A percentile compares a stretch with the other conserved stretches of the same genome.
Evolutionary conservation across 441 rosid species (phyloP).

Genomic region (Arabidopsis hybrid): DNA sequence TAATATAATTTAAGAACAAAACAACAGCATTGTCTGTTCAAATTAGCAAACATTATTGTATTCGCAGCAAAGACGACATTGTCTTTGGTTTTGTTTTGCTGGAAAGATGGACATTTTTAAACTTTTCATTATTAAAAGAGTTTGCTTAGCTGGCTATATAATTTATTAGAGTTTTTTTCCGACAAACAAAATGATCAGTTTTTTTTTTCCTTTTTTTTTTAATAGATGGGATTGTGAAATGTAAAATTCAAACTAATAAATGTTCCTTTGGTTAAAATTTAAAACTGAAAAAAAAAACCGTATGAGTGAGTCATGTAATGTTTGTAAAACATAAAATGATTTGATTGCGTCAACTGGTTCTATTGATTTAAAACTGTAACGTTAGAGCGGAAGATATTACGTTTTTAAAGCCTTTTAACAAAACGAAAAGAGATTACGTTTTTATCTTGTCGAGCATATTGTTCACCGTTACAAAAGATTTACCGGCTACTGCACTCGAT

Average conservation of each 20-base stretch:
- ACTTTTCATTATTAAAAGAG: constrained; percentile 13
- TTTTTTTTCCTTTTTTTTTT: background rate
- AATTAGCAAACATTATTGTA: constrained; percentile 11
- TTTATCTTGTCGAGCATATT: background rate
- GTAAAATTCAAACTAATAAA: background rate
- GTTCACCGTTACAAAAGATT: background rate
- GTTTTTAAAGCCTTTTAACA: no score
- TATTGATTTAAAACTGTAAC: background rate
- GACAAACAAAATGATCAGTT: background rate
- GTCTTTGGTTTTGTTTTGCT: constrained; percentile 35
- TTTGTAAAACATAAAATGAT: background rate
- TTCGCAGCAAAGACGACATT: background rate
- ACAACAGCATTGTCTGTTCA: constrained; percentile 17
- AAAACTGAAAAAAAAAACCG: no score
- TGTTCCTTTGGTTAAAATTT: background rate
- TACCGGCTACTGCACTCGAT: background rate
- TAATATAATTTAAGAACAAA: background rate
- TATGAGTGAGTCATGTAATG: background rate
- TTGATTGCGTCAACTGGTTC: background rate
- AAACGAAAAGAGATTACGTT: no score
- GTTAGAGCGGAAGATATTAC: background rate
- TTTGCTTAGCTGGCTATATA: constrained; percentile 18
- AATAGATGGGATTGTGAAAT: background rate
- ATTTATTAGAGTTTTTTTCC: background rate
- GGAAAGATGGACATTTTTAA: constrained; percentile 25